Evolutionary conservation across 306 rosid genomes (phyloP).

Genomic region (Ziziphus jujuba): DNA sequence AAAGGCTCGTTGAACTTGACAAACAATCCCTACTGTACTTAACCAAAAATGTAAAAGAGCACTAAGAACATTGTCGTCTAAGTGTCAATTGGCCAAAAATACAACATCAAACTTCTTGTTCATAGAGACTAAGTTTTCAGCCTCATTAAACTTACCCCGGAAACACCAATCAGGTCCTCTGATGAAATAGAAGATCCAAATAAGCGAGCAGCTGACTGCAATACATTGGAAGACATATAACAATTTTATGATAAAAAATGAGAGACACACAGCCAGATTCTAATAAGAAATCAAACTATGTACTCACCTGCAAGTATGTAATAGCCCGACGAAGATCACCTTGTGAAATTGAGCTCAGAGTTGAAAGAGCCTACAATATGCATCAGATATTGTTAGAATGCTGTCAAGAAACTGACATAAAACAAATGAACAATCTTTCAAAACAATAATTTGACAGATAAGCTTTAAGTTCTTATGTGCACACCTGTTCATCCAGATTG

Average conservation of each 20-base stretch:
- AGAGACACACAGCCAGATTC: neutral
- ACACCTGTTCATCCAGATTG: slow-evolving; percentile 75
- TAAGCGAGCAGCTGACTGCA: slow-evolving; percentile 93
- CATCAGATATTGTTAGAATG: slow-evolving; percentile 14
- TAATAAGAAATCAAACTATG: neutral
- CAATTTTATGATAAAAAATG: neutral
- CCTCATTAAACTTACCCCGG: slow-evolving; percentile 62
- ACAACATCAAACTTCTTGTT: neutral
- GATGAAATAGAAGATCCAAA: slow-evolving; percentile 86
- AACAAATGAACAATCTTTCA: slow-evolving; percentile 12
- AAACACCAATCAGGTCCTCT: slow-evolving; percentile 73
- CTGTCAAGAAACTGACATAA: slow-evolving; percentile 10
- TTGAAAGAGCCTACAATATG: slow-evolving; percentile 63
- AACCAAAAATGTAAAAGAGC: too few relatives aligned
- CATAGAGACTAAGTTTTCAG: neutral
- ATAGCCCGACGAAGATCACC: slow-evolving; percentile 99
- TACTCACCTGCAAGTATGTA: slow-evolving; percentile 80
- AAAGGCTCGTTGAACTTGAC: too few relatives aligned
- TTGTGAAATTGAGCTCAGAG: slow-evolving; percentile 81
- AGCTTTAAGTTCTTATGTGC: slow-evolving; percentile 12
- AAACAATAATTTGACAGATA: slow-evolving; percentile 4
- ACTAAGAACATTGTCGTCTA: too few relatives aligned
- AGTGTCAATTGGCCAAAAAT: neutral
- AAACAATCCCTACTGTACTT: too few relatives aligned
- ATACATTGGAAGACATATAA: slow-evolving; percentile 10